These are phyloP conservation scores for Pythium myriotylum DNA, from an alignment of 352 stramenopile species.

Conservation along the genomic window DNA sequence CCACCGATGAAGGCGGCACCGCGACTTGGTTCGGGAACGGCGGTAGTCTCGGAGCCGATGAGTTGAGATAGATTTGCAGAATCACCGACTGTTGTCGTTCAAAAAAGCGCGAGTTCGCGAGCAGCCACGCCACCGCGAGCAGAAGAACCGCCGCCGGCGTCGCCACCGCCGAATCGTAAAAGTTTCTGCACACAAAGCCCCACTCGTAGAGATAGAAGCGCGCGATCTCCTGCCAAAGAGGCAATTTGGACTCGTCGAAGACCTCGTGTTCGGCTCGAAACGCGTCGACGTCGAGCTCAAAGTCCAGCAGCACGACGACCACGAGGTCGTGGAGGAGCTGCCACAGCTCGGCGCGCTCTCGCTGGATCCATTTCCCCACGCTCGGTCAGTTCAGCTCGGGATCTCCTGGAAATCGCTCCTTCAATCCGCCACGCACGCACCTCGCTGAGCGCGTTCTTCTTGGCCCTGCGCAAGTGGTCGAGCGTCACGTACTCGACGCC, in stretches of 20 bases:
- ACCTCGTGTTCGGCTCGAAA: conserved; percentile 22
- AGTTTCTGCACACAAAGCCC: conserved; percentile 52
- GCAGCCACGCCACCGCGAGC: conserved; percentile 52
- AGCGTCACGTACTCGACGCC: conserved; percentile 56
- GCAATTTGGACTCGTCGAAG: conserved; percentile 25
- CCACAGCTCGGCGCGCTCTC: conserved; percentile 52
- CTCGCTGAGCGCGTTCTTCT: conserved; percentile 45
- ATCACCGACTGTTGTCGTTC: conserved; percentile 47
- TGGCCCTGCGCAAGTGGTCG: conserved; percentile 63
- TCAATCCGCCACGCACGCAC: too few relatives aligned
- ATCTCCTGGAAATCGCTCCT: too few relatives aligned
- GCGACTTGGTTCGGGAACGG: conserved; percentile 48
- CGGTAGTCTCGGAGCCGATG: conserved; percentile 11
- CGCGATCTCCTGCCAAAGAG: conserved; percentile 39
- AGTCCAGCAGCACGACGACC: conserved; percentile 60
- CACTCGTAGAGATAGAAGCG: conserved; percentile 68
- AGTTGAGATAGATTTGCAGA: conserved; percentile 34
- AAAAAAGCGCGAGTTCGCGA: conserved; percentile 54
- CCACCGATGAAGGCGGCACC: conserved; percentile 19
- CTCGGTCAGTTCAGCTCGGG: too few relatives aligned
- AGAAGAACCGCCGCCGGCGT: conserved; percentile 47
- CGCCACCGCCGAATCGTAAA: conserved; percentile 33
- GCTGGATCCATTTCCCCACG: too few relatives aligned
- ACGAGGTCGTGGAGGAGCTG: conserved; percentile 69
- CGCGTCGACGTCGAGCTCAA: conserved; percentile 47